Base-by-base conservation (phyloP, 768 basidiomycete genomes). In the Russula dissimulans region DNA sequence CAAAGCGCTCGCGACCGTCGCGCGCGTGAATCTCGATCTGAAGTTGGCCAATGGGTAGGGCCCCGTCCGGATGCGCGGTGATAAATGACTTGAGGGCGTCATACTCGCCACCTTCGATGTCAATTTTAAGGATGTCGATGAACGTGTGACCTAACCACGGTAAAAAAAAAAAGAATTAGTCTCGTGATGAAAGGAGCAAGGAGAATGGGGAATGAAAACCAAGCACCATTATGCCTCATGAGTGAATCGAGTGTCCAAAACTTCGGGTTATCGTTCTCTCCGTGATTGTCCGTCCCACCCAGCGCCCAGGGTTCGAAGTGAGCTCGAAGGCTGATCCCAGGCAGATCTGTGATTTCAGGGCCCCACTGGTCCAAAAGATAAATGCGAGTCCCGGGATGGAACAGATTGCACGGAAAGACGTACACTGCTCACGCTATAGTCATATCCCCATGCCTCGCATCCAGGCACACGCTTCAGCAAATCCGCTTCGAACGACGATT, bases 101-200 rank as follows among this genome's bases (percentile, higher is more conserved):
- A 69, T 83, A 88, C 66, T 89, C 87, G 69, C 77, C 77, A 39
- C 82, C 78, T 66, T 89, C 87, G 29, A 86, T 79, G 69, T 89
- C 87, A 56, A 89, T 71, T 70, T 87, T 85, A 59, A 87, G 78
- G 63, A 88, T 78, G 63, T 89, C 87, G 54, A 88, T 83, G 66
- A 83, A 82, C 18, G 72, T 73, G 66, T 89, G 87, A 15, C 81
- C 82, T 81, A 54, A 12, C 22, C 22, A 26, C 22, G 22, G 22
- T 26, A 1, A 26, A 26, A 26, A 26, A 26, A 26, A 26, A 26
- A 2, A n/a, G n/a, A n/a, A 2, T 39, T 15, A 18, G 18, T 9
- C 12, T 38, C 36, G 7, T 4, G 36, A 26, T 26, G 22, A 26
- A 26, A 12, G 26, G 14, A 26, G 31, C 22, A 5, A 45, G 38